These are phyloP conservation scores for Trichocladium uniseriatum DNA, from an alignment of 495 filamentous ascomycete species.

Conservation along the genomic window DNA sequence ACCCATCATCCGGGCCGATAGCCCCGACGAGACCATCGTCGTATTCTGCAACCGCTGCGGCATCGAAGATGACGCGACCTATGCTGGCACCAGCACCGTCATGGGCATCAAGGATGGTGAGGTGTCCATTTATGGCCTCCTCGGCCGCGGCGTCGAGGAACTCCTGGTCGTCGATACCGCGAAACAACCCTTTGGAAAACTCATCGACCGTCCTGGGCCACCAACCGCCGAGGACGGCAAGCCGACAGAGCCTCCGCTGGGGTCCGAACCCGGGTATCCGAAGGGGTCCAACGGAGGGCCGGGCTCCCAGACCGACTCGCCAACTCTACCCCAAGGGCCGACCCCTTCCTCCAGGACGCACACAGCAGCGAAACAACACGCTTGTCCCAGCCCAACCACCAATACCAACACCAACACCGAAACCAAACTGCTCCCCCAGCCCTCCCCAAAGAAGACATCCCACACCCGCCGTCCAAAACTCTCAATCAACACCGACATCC, in stretches of 20 bases:
- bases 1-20: constrained; percentile 54
- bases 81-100: constrained; percentile 84
- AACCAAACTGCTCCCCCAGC: not conserved
- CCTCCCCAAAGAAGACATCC: too few relatives aligned
- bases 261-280: too few relatives aligned
- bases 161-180: constrained; percentile 57
- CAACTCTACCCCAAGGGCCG: not conserved
- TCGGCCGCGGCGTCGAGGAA: constrained; percentile 56
- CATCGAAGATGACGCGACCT: constrained; percentile 56
- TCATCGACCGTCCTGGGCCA: constrained; percentile 18
- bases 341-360: not conserved
- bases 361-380: too few relatives aligned
- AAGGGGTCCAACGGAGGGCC: not conserved
- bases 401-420: not conserved
- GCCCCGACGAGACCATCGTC: constrained; percentile 57
- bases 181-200: constrained; percentile 19
- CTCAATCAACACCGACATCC: not conserved
- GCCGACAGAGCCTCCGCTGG: not conserved
- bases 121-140: constrained; percentile 54
- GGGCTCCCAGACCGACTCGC: not conserved
- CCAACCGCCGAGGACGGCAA: not conserved
- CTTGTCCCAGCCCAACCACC: not conserved
- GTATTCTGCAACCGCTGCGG: constrained; percentile 81
- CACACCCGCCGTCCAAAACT: not conserved
- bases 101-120: constrained; percentile 63